These are phyloP conservation scores for Penicillium polonicum DNA, from an alignment of 2,329 filamentous ascomycete species.

Conservation along the genomic window DNA sequence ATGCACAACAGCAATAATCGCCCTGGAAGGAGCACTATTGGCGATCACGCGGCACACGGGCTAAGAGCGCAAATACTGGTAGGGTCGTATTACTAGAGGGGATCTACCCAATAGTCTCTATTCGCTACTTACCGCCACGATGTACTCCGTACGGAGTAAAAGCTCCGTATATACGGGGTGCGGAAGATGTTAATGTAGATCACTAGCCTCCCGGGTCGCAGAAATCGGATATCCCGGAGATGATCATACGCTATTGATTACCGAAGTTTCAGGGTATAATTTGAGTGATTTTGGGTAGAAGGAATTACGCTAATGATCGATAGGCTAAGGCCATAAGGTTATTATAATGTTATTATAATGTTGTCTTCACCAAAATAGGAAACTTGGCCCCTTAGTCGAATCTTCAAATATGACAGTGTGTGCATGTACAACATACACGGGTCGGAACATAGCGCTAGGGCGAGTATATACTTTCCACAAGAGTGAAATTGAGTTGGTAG, in stretches of 20 bases:
- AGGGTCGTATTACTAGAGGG: background rate
- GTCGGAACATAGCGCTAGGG: too few species aligned
- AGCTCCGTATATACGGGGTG: background rate
- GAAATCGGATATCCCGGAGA: background rate
- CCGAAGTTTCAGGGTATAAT: background rate
- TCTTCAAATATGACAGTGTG: background rate
- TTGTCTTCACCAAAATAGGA: background rate
- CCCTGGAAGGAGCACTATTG: background rate
- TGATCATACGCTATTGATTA: background rate
- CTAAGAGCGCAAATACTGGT: background rate
- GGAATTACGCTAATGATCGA: background rate
- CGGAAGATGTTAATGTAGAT: background rate
- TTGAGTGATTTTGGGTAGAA: background rate
- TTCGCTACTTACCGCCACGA: background rate
- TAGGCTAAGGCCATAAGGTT: background rate
- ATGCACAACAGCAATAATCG: background rate
- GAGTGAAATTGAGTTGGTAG: background rate
- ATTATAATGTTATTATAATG: background rate
- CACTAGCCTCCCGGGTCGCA: background rate
- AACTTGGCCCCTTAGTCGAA: background rate
- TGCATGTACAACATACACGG: too few species aligned
- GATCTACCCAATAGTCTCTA: conserved; percentile 1
- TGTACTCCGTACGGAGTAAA: background rate
- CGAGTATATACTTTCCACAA: background rate
- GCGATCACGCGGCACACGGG: background rate